Conservation (phyloP, 257 asterid species). For the Dorcoceras hygrometricum region DNA sequence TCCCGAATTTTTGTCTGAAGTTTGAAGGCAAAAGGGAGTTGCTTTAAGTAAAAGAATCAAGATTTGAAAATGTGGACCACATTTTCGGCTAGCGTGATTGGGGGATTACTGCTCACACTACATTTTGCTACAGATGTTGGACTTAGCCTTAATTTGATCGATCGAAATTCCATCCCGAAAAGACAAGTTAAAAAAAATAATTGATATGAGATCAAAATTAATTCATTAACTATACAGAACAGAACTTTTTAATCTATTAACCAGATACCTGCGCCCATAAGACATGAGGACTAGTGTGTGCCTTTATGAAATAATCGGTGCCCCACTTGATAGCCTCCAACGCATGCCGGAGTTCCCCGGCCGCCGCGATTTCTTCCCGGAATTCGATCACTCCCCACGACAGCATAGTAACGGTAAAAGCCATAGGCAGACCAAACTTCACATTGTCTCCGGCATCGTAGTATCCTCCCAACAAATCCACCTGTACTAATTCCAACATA, state of each 20-base stretch:
- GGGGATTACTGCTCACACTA: constrained; percentile 16
- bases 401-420: constrained; percentile 72
- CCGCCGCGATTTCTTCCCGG: constrained; percentile 47
- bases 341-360: constrained; percentile 64
- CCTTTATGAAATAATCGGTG: constrained; percentile 88
- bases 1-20: constrained; percentile 6
- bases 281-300: constrained; percentile 74
- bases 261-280: constrained; percentile 77
- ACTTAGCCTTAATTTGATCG: neutral
- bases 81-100: constrained; percentile 53
- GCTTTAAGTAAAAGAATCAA: constrained; percentile 18
- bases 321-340: constrained; percentile 92
- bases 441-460: constrained; percentile 92
- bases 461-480: constrained; percentile 91
- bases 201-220: neutral
- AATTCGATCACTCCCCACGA: constrained; percentile 72
- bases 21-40: constrained; percentile 22
- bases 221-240: neutral
- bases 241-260: too few species aligned
- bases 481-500: constrained; percentile 43
- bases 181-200: neutral
- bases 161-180: neutral
- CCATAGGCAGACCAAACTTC: constrained; percentile 89
- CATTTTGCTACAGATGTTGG: neutral
- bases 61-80: constrained; percentile 28